Evolutionary conservation across 768 basidiomycete species (phyloP).

Genomic region (Coprinopsis sp.): DNA sequence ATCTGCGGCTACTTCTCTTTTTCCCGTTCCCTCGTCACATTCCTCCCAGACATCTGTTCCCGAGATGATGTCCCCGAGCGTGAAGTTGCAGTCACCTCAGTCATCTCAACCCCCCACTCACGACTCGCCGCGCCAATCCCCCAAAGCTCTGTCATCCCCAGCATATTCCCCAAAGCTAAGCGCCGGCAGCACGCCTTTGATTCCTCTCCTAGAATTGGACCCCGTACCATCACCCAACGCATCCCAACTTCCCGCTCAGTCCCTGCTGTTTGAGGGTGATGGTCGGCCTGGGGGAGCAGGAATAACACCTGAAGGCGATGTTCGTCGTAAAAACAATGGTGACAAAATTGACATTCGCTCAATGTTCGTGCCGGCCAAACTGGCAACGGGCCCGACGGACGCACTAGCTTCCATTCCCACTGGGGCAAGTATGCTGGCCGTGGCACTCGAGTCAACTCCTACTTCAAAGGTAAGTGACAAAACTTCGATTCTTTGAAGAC

Average conservation of each 20-base stretch:
- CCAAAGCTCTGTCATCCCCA: no score
- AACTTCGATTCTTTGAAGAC: background rate
- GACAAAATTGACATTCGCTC: background rate
- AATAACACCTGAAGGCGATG: no score
- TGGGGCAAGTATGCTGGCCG: background rate
- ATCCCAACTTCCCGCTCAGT: no score
- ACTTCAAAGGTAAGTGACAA: background rate
- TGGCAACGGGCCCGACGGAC: background rate
- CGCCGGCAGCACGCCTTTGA: background rate
- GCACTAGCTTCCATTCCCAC: background rate
- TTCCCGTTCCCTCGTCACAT: slow-evolving; percentile 2
- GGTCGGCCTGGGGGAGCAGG: no score
- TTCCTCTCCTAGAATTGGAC: background rate
- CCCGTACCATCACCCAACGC: background rate
- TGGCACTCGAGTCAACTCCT: background rate
- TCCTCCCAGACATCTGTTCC: slow-evolving; percentile 6
- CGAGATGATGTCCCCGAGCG: background rate
- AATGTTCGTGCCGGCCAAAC: slow-evolving; percentile 5
- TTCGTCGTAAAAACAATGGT: no score
- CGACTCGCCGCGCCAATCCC: no score
- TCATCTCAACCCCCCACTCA: background rate
- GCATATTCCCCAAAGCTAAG: no score
- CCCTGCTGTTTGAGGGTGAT: no score
- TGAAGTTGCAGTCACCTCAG: background rate
- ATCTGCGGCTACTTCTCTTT: slow-evolving; percentile 1